Evolutionary conservation across 176 grass and related monocot species (phyloP), one percentile per base, ranked within the genome.

Genomic region (Oryza longistaminata): DNA sequence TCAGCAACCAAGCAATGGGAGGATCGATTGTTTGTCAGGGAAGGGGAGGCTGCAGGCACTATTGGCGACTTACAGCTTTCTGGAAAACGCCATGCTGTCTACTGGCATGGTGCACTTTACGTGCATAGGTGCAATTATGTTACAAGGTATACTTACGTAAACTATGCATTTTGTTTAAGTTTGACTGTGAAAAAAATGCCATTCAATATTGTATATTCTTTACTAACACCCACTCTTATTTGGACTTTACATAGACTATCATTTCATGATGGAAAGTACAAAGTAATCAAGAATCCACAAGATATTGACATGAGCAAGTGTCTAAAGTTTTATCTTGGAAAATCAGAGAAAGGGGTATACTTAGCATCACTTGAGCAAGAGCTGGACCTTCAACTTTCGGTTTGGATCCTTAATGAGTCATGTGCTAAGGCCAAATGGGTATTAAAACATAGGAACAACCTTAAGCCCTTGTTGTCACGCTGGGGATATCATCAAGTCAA

Each of bases 351-450:
- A 5, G 50, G 74, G 50, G 50, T 76, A 31, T 76, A 60, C 74
- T 45, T 52, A 16, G 21, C 33, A 34, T 45, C 43, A 45, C 43
- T 45, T 45, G 43, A 45, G 43, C 9, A 45, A 1, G 43, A 45
- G 43, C 2, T 45, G 10, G 10, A 45, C 43, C 10, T 45, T 45
- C 43, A 12, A 45, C 75, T 77, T 24, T 21, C 11, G 14, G 75
- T 77, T 40, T 64, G 75, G 75, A 77, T 77, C 74, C 74, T 62
- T 9, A 14, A 62, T 24, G 52, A 77, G 39, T 61, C 74, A 22
- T 42, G 31, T 62, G 75, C 29, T 76, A 10, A 76, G 10, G 15
- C 58, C 33, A 25, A 42, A 52, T 77, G 75, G 75, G 7, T 77
- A 7, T 15, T 77, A 35, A 77, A 62, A 53, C 34, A 77, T 62